A percentile compares a stretch with the other conserved stretches of the same genome.
Conservation (phyloP, 441 rosid species). For the Adansonia grandidieri region DNA sequence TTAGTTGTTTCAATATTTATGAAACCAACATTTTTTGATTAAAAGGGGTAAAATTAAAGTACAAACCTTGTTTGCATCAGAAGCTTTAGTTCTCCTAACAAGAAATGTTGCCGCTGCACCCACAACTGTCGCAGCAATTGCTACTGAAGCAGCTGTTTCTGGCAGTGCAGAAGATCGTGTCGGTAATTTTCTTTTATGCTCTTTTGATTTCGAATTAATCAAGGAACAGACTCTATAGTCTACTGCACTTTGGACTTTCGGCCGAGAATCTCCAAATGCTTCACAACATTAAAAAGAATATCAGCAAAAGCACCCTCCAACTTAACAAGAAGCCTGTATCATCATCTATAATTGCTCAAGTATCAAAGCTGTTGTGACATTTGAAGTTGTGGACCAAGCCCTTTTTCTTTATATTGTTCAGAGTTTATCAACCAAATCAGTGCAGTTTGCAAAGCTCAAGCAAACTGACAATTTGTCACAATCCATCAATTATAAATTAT, state of each 20-base stretch:
- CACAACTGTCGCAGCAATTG: conserved; percentile 73
- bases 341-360: conserved; percentile 10
- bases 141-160: conserved; percentile 79
- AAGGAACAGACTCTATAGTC: conserved; percentile 32
- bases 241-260: conserved; percentile 17
- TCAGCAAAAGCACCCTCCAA: conserved; percentile 16
- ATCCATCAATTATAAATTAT: not conserved
- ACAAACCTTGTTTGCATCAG: conserved; percentile 56
- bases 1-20: not conserved
- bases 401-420: not conserved
- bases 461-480: conserved; percentile 8
- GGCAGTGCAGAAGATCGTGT: conserved; percentile 47
- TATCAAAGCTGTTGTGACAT: not conserved
- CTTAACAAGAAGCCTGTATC: not conserved
- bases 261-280: conserved; percentile 43
- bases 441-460: not conserved
- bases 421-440: not conserved
- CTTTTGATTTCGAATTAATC: conserved; percentile 31
- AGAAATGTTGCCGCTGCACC: conserved; percentile 86
- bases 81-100: conserved; percentile 55
- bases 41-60: not conserved
- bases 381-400: not conserved
- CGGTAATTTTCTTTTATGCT: conserved; percentile 36
- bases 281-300: conserved; percentile 37
- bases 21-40: not conserved